Percentiles rank a stretch among this genome's conserved stretches.
These are phyloP conservation scores for Penicillium sp. DNA, from an alignment of 2,329 filamentous ascomycete genomes.

Conservation along the genomic window DNA sequence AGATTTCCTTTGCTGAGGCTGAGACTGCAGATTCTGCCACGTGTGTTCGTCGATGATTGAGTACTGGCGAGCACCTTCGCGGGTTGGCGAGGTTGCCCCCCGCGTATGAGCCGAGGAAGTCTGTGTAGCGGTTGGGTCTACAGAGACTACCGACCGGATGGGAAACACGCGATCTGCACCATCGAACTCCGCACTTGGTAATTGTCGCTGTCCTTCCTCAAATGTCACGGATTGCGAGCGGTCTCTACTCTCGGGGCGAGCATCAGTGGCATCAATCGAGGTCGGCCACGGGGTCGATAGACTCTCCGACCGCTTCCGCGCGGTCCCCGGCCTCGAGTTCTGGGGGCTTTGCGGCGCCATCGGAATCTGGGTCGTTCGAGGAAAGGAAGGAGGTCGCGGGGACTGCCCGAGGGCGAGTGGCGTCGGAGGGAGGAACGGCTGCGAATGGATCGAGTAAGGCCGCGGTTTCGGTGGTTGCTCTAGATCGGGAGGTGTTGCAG, in stretches of 20 bases:
- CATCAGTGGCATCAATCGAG: background rate
- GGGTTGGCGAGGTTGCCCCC: conserved; percentile 21
- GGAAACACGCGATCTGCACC: conserved; percentile 69
- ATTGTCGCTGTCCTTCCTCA: conserved; percentile 4
- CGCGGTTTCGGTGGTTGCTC: background rate
- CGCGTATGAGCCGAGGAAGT: conserved; percentile 16
- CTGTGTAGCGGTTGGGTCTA: conserved; percentile 58
- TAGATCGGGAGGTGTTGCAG: background rate
- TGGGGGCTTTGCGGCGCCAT: conserved; percentile 11
- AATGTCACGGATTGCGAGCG: conserved; percentile 20
- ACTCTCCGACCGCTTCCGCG: conserved; percentile 14
- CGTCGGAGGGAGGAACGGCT: background rate
- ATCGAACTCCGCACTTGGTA: conserved; percentile 15
- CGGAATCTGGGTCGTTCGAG: background rate
- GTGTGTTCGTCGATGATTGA: conserved; percentile 32
- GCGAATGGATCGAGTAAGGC: background rate
- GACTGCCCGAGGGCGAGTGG: background rate
- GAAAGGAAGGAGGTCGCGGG: background rate
- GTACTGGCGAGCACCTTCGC: conserved; percentile 29
- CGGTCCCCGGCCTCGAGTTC: conserved; percentile 4
- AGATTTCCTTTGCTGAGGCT: conserved; percentile 4
- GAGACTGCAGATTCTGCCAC: conserved; percentile 25
- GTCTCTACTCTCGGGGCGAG: conserved; percentile 12
- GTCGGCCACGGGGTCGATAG: background rate
- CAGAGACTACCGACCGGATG: conserved; percentile 76